Evolutionary conservation across 495 filamentous ascomycete species (phyloP), one percentile per base, ranked within the genome.

Genomic region (Hypoxylon perforatum): DNA sequence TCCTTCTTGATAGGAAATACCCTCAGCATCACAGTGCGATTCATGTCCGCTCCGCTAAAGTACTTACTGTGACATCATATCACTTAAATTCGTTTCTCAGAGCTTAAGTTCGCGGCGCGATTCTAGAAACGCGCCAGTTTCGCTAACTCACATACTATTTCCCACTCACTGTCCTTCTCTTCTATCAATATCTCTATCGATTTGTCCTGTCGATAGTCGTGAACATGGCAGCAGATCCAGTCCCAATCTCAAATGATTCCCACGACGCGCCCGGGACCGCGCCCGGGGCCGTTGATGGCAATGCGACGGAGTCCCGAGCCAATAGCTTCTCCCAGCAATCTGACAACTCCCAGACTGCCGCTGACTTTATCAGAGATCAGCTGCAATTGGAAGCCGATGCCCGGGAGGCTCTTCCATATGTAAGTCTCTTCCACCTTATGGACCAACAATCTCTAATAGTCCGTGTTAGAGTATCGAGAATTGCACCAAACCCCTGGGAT

Each of bases 311-410:
- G 64, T 51, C 73, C 44, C 81, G 81, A 56, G 78, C 69, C 49
- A 74, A 84, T 48, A 90, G 87, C 81, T 81, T 88, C 62, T 93
- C 91, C 4, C 86, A 91, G 55, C 81, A 84, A 44, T 90, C 88
- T 10, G 84, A 87, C 25, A 73, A 81, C 58, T 96, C 92, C 12
- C 92, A 96, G 72, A 97, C 94, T 22, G 94, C 94, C 46, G 90
- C 88, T 69, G 92, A 97, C 89, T 99, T 93, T 76, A 94, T 98
- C 70, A 86, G 91, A 64, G 89, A 87, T 55, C 95, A 99, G 71
- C 90, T 97, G 61, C 87, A 88, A 54, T 88, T 99, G 55, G 95
- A 99, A 79, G 90, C 89, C 18, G 95, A 99, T 78, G 95, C 95
- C 38, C 92, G 95, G 52, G 94, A 98, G 81, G 87, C 89, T 61